phyloP scores from a whole-genome alignment of 768 basidiomycete genomes.

The Suillus luteus region DNA sequence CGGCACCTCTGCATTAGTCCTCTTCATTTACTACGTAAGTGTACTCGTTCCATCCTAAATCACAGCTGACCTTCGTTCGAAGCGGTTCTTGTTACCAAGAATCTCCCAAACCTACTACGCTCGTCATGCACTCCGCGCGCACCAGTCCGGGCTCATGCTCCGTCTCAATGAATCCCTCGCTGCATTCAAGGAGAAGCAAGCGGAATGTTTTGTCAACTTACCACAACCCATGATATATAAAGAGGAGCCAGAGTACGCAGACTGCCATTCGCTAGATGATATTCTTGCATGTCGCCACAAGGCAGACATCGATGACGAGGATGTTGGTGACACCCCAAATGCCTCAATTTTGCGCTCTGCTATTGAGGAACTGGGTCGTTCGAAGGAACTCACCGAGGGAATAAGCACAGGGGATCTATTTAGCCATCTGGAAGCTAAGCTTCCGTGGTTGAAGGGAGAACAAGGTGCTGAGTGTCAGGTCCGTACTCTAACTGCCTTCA shows the following conservation, averaged over 20 bases:
- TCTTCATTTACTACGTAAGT: slow-evolving; percentile 69
- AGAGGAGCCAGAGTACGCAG: slow-evolving; percentile 47
- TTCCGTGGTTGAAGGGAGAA: slow-evolving; percentile 58
- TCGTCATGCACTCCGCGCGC: slow-evolving; percentile 58
- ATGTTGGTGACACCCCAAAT: slow-evolving; percentile 40
- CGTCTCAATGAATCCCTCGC: slow-evolving; percentile 57
- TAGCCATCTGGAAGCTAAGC: slow-evolving; percentile 52
- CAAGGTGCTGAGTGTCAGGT: slow-evolving; percentile 61
- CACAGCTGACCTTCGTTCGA: slow-evolving; percentile 15
- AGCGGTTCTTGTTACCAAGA: slow-evolving; percentile 73
- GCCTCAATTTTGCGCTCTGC: slow-evolving; percentile 66
- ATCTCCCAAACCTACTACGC: slow-evolving; percentile 60
- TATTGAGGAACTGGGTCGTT: slow-evolving; percentile 48
- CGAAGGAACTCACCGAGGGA: slow-evolving; percentile 35
- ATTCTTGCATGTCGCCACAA: slow-evolving; percentile 27
- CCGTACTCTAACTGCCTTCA: slow-evolving; percentile 15
- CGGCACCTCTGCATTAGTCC: slow-evolving; percentile 58
- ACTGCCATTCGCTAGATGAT: slow-evolving; percentile 48
- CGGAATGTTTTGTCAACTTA: slow-evolving; percentile 54
- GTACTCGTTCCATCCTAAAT: neutral
- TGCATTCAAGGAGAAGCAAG: slow-evolving; percentile 57
- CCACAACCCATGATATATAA: slow-evolving; percentile 53
- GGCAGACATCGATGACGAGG: slow-evolving; percentile 14
- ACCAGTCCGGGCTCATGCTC: slow-evolving; percentile 58
- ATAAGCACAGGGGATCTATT: slow-evolving; percentile 65